Evolutionary conservation across 2,329 filamentous ascomycete species (phyloP), one percentile per base, ranked within the genome.

Genomic region (Cordyceps pruinosa): DNA sequence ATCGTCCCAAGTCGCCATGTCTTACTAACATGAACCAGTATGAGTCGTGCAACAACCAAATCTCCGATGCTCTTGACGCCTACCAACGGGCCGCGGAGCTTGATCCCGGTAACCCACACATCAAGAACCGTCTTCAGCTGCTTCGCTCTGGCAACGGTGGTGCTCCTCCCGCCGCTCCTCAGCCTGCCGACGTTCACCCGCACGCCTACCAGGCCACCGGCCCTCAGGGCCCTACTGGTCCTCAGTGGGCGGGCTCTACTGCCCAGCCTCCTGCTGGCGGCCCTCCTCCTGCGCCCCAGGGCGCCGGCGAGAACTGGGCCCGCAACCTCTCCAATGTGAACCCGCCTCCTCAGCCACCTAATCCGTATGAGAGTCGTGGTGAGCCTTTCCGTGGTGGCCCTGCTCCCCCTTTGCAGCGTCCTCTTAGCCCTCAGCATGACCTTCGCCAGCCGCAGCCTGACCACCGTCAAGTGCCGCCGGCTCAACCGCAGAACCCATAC

Each of bases 41-140:
- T 68, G 94, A 99, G 72, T 96, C 91, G 26, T 99, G 94, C 74
- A 97, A 99, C 79, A 97, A 97, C 75, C 94, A 99, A 74, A 96
- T 96, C 58, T 90, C 86, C 53, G 94, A 99, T 77, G 94, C 94
- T 1, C 80, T 97, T 45, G 94, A 99, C 72, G 94, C 94, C 6
- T 99, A 97, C 70, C 89, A 93, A 67, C 85, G 94, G 64, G 94
- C 94, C 41, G 92, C 92, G 35, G 94, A 99, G 70, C 83, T 99
- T 62, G 94, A 99, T 69, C 93, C 94, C 0, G 80, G 78, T 60
- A 97, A 99, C 69, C 89, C 90, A 39, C 93, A 97, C 71, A 97
- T 99, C 78, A 97, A 97, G 73, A 91, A 92, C 58, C 86, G 94
- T 60, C 79, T 99, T 60, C 89, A 96, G 69, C 80, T 99, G 47